Base-by-base conservation (phyloP, 1,284 basidiomycete species). In the Tilletia walkeri region DNA sequence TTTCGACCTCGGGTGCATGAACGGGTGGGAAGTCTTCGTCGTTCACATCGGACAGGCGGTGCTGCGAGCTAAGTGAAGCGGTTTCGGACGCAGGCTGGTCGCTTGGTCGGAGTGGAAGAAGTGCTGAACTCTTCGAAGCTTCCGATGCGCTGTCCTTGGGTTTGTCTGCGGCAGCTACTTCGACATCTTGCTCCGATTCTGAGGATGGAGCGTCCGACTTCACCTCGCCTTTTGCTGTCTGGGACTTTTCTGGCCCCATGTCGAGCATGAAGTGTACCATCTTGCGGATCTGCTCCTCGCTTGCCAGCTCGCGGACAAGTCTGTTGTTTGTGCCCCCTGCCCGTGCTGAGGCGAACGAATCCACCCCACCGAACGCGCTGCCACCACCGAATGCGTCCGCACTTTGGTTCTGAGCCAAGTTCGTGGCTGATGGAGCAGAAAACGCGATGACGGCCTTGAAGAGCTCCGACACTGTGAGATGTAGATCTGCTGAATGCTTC, bases 371-470 rank as follows among this genome's bases (percentile, higher is more conserved):
- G 34, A 72, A 66, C 20, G 74, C 73, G 49, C 82, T 76, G 53
- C 82, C 77, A 63, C 72, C 73, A 34, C 76, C 73, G 48, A 66
- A 70, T 4, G 59, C 68, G 10, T 68, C 67, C 20, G 48, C 30
- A 14, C 69, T 59, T 89, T 82, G 47, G 76, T 84, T 71, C 45
- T 82, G 80, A 38, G 76, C 77, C 71, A 80, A 85, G 79, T 49
- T 85, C 77, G 89, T 90, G 2, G 92, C 91, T 1, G 93, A 91
- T 3, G 94, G 93, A 0, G 94, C 92, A 20, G 94, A 93, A 86
- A 98, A 91, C 34, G 94, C 92, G 76, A 99, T 94, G 76, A 98
- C 94, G 69, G 91, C 91, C 84, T 96, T 96, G 80, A 99, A 89
- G 67, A 98, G 88, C 74, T 99, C 96, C 0, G 94, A 88, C 41